Evolutionary conservation across 371 early-diverging fungal species (phyloP).

Genomic region (Rhizopus stolonifer): DNA sequence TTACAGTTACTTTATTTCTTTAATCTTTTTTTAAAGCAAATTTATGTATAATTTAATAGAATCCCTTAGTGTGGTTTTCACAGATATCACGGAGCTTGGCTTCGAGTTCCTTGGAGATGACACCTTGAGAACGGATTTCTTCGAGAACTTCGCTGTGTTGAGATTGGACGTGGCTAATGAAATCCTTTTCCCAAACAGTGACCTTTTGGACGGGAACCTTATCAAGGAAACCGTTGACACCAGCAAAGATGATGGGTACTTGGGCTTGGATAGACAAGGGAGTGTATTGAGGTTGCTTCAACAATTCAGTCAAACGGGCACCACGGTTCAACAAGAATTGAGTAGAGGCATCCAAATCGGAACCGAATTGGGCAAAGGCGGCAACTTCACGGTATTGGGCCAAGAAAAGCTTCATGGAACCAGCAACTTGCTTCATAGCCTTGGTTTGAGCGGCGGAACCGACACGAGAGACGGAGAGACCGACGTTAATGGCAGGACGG

Average conservation of each 20-base stretch:
- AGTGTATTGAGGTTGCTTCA: slow-evolving; percentile 94
- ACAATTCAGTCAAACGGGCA: slow-evolving; percentile 94
- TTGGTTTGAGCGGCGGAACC: slow-evolving; percentile 97
- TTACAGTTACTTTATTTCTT: neutral
- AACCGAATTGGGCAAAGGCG: slow-evolving; percentile 98
- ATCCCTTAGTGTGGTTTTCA: slow-evolving; percentile 79
- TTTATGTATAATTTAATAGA: slow-evolving; percentile 46
- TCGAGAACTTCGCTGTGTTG: slow-evolving; percentile 84
- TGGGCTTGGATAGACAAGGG: slow-evolving; percentile 93
- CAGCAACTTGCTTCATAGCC: slow-evolving; percentile 98
- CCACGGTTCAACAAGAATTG: slow-evolving; percentile 97
- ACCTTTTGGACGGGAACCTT: slow-evolving; percentile 90
- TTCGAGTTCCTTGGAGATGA: slow-evolving; percentile 62
- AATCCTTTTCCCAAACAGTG: slow-evolving; percentile 85
- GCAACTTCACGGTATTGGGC: slow-evolving; percentile 99
- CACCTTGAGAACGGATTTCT: slow-evolving; percentile 80
- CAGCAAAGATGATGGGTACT: slow-evolving; percentile 90
- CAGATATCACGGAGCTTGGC: slow-evolving; percentile 79
- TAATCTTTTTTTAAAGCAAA: neutral
- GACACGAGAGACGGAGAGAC: slow-evolving; percentile 98
- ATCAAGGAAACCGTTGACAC: slow-evolving; percentile 97
- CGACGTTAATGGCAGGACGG: slow-evolving; percentile 98
- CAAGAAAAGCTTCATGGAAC: slow-evolving; percentile 96
- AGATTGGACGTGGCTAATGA: slow-evolving; percentile 82
- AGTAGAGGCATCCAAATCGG: slow-evolving; percentile 96